phyloP scores from a whole-genome alignment of 176 grass and related monocot species.

The Triticum turgidum region DNA sequence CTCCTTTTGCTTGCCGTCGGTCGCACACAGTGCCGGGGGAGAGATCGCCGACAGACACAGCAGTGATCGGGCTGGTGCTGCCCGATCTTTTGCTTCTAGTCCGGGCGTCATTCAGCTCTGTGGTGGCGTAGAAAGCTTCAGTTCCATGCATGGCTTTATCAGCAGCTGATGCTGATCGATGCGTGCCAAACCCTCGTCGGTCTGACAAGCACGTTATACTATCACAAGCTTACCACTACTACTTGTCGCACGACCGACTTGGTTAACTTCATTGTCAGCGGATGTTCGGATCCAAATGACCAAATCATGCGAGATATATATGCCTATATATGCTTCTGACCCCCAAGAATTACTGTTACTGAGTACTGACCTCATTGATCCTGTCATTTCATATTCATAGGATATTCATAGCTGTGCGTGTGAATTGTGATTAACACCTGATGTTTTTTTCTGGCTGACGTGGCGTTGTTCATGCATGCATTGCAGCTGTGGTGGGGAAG shows the following conservation, averaged over 20 bases:
- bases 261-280: background rate
- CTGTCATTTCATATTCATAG: no score
- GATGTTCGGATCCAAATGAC: no score
- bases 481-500: constrained; percentile 56
- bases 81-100: background rate
- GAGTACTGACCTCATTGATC: no score
- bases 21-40: background rate
- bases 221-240: background rate
- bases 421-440: background rate
- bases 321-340: no score
- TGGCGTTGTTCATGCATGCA: background rate
- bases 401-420: background rate
- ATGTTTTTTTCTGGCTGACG: background rate
- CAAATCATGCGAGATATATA: no score
- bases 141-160: background rate
- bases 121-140: background rate
- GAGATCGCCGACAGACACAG: constrained; percentile 7
- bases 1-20: background rate
- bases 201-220: background rate
- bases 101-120: background rate
- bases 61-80: background rate
- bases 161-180: background rate
- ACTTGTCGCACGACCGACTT: background rate
- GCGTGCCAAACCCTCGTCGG: background rate
- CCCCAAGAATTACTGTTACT: no score